Percentiles rank a stretch among this genome's conserved stretches.
Evolutionary conservation across 176 grass and related monocot species (phyloP).

Genomic region (Carex scoparia): DNA sequence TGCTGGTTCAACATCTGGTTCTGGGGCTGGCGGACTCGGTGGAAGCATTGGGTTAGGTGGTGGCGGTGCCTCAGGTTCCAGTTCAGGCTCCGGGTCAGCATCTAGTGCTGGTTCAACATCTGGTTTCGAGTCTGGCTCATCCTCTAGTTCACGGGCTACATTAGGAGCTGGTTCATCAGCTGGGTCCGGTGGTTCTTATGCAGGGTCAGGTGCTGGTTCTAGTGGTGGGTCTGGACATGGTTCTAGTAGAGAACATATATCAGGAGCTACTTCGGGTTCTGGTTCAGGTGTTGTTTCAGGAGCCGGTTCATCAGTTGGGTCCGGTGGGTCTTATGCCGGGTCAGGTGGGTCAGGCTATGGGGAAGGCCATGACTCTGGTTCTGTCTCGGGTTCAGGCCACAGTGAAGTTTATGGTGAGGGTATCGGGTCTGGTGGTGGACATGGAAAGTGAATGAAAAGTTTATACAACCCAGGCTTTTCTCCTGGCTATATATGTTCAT

Average conservation of each 20-base stretch:
- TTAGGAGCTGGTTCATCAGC: conserved; percentile 16
- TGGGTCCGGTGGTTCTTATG: background rate
- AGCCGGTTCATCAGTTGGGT: too few relatives aligned
- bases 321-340: background rate
- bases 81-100: background rate
- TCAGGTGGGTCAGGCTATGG: background rate
- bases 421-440: background rate
- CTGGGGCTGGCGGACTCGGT: background rate
- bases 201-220: conserved; percentile 8
- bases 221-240: background rate
- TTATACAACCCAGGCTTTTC: background rate
- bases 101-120: conserved; percentile 12
- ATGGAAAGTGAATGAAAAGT: background rate
- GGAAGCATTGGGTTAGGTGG: too few relatives aligned
- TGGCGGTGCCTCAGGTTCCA: background rate
- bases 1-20: conserved; percentile 14
- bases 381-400: conserved; percentile 31
- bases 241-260: background rate
- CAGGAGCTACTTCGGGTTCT: conserved; percentile 1
- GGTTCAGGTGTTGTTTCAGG: too few relatives aligned
- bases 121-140: background rate
- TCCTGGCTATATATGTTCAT: background rate
- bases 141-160: conserved; percentile 2
- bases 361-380: background rate
- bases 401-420: conserved; percentile 10